A percentile compares a stretch with the other conserved stretches of the same genome.
Conservation (phyloP, 208 protist genomes). For the Acanthamoeba healyi region DNA sequence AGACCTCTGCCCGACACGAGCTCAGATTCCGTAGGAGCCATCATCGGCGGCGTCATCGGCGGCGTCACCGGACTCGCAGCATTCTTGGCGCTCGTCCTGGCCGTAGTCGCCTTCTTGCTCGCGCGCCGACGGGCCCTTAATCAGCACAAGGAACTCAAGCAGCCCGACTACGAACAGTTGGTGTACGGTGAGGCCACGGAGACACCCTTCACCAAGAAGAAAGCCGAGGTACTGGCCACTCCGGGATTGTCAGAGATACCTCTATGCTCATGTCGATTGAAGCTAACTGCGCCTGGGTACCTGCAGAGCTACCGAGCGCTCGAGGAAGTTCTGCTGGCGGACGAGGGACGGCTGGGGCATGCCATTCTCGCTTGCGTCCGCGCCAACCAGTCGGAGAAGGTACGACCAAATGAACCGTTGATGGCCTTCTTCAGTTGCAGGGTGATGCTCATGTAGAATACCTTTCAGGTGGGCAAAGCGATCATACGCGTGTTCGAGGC, state of each 20-base stretch:
- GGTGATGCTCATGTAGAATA: no score
- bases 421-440: no score
- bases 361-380: not conserved
- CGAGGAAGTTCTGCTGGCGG: not conserved
- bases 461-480: not conserved
- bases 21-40: not conserved
- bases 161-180: constrained; percentile 38
- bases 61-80: not conserved
- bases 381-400: not conserved
- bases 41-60: constrained; percentile 17
- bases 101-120: not conserved
- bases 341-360: constrained; percentile 7
- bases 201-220: not conserved
- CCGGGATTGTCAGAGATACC: no score
- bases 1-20: not conserved
- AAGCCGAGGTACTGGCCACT: constrained; percentile 15
- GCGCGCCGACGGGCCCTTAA: not conserved
- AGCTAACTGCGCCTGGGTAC: no score
- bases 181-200: not conserved
- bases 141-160: constrained; percentile 7
- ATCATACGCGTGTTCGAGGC: constrained; percentile 11
- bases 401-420: no score
- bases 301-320: not conserved
- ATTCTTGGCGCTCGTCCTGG: not conserved
- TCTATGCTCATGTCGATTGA: no score